Evolutionary conservation across 306 rosid genomes (phyloP).

Genomic region (Mimosa pudica): DNA sequence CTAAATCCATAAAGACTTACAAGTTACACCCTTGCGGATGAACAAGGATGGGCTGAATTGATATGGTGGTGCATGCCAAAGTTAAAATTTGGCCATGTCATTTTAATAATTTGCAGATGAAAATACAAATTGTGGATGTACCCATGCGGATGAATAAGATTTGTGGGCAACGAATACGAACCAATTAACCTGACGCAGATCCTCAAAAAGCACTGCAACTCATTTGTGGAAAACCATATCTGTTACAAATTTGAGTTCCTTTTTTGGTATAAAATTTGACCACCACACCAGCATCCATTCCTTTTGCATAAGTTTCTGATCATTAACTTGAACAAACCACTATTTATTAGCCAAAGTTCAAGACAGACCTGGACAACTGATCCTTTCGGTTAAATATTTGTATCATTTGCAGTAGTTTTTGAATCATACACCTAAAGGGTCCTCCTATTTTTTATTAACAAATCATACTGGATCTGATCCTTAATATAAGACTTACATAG

Average conservation of each 20-base stretch:
- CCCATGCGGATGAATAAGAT: not conserved
- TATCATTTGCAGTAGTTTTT: not conserved
- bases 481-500: too few relatives aligned
- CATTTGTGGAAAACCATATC: too few relatives aligned
- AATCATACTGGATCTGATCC: too few relatives aligned
- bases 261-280: too few relatives aligned
- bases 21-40: not conserved
- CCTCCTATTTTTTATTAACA: not conserved
- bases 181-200: not conserved
- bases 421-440: not conserved
- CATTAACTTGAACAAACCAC: not conserved
- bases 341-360: too few relatives aligned
- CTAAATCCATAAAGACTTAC: not conserved
- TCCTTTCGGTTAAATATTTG: not conserved
- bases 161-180: not conserved
- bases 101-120: too few relatives aligned
- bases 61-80: not conserved
- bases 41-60: not conserved
- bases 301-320: too few relatives aligned
- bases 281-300: not conserved
- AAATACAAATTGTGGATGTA: too few relatives aligned
- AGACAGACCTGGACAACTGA: too few relatives aligned
- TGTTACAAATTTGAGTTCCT: too few relatives aligned
- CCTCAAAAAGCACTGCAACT: not conserved
- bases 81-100: not conserved